Evolutionary conservation across 2,329 filamentous ascomycete species (phyloP).

Genomic region (Furcasterigmium furcatum): DNA sequence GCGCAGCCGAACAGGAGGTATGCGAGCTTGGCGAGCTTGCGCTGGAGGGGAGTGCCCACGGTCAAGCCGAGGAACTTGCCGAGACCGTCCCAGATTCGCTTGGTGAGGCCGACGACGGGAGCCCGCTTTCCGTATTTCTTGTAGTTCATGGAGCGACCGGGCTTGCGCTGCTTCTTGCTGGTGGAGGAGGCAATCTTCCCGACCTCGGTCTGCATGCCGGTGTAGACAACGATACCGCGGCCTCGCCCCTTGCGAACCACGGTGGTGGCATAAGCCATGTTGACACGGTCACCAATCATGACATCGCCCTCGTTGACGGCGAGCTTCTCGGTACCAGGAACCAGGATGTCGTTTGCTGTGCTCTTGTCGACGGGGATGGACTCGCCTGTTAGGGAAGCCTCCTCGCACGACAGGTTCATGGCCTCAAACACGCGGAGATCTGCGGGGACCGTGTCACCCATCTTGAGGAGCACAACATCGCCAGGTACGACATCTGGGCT

Average conservation of each 20-base stretch:
- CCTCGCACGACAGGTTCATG: constrained; percentile 79
- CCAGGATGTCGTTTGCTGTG: constrained; percentile 42
- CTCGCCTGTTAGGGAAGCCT: constrained; percentile 74
- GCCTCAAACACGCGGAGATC: constrained; percentile 68
- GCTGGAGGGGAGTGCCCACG: constrained; percentile 74
- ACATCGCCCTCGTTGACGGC: constrained; percentile 46
- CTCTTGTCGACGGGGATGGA: constrained; percentile 69
- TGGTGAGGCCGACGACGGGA: constrained; percentile 41
- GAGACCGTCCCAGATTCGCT: constrained; percentile 43
- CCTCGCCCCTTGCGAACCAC: constrained; percentile 71
- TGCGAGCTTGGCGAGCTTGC: constrained; percentile 74
- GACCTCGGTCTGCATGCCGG: constrained; percentile 69
- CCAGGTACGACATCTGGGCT: constrained; percentile 67
- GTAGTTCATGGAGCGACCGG: constrained; percentile 49
- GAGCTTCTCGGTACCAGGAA: constrained; percentile 41
- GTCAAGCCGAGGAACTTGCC: constrained; percentile 59
- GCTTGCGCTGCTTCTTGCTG: constrained; percentile 51
- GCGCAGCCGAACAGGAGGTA: constrained; percentile 73
- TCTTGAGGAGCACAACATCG: constrained; percentile 64
- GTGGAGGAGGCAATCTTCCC: constrained; percentile 63
- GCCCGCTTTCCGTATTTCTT: constrained; percentile 49
- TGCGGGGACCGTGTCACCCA: constrained; percentile 72
- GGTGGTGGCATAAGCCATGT: constrained; percentile 73
- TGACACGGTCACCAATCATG: constrained; percentile 68
- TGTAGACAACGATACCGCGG: constrained; percentile 68